Percentiles rank a stretch among this genome's conserved stretches.
Evolutionary conservation across 2,329 filamentous ascomycete species (phyloP).

Genomic region (Coniochaeta sp.): DNA sequence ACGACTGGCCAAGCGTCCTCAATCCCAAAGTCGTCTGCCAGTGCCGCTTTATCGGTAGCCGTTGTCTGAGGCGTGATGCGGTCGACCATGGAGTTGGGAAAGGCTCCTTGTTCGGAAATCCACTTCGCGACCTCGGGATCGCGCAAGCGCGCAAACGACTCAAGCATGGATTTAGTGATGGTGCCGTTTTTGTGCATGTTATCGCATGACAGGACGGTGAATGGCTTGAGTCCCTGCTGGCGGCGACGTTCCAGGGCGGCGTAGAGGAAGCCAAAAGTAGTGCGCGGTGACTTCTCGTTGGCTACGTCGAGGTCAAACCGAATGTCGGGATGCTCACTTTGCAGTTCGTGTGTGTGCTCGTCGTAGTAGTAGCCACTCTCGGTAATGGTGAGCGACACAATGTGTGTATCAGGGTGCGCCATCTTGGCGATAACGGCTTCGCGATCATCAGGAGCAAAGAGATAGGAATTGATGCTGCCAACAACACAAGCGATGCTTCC

Average conservation of each 20-base stretch:
- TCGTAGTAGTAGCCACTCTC: conserved; percentile 52
- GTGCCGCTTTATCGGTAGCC: conserved; percentile 32
- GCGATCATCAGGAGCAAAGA: conserved; percentile 43
- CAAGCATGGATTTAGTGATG: conserved; percentile 44
- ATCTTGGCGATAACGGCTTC: conserved; percentile 47
- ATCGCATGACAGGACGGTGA: conserved; percentile 48
- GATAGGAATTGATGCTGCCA: conserved; percentile 44
- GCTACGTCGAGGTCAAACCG: conserved; percentile 38
- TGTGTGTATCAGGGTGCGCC: conserved; percentile 45
- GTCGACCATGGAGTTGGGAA: conserved; percentile 50
- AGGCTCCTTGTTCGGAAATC: conserved; percentile 38
- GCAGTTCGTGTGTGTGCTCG: conserved; percentile 47
- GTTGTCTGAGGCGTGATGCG: conserved; percentile 46
- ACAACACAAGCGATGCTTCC: conserved; percentile 40
- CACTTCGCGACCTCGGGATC: conserved; percentile 40
- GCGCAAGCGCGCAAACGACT: conserved; percentile 38
- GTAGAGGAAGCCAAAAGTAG: conserved; percentile 46
- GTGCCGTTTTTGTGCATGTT: conserved; percentile 51
- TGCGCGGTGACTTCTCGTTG: conserved; percentile 32
- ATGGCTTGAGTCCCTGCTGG: conserved; percentile 38
- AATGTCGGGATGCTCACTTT: conserved; percentile 40
- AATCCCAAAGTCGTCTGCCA: conserved; percentile 36
- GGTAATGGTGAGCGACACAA: conserved; percentile 48
- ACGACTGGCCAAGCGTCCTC: conserved; percentile 46
- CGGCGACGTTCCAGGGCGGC: conserved; percentile 39